Percentiles rank a stretch among this genome's conserved stretches.
Evolutionary conservation across 768 basidiomycete species (phyloP).

Genomic region (Mycena alexandri): DNA sequence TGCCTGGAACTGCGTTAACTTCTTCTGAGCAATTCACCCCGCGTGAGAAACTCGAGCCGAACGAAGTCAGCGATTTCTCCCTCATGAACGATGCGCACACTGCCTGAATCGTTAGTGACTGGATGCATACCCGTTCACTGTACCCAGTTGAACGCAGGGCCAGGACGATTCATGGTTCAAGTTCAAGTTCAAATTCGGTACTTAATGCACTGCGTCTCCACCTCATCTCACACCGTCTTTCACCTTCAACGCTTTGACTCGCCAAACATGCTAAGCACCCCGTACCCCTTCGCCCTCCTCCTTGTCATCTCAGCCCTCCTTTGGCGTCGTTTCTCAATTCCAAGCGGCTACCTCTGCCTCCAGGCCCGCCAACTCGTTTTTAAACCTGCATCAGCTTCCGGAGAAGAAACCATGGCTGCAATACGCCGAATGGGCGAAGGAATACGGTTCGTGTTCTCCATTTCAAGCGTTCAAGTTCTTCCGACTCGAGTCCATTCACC

Average conservation of each 20-base stretch:
- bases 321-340: conserved; percentile 8
- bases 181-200: no score
- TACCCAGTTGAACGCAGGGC: no score
- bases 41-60: no score
- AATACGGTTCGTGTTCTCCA: conserved; percentile 30
- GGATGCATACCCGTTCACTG: no score
- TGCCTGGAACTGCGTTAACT: no score
- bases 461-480: neutral
- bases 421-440: conserved; percentile 39
- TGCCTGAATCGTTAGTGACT: no score
- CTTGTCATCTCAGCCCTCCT: conserved; percentile 7
- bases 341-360: conserved; percentile 38
- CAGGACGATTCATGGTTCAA: no score
- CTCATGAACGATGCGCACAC: no score
- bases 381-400: conserved; percentile 45
- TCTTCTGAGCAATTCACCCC: no score
- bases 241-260: neutral
- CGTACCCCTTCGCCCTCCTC: neutral
- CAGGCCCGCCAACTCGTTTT: conserved; percentile 42
- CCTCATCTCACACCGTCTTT: neutral
- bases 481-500: neutral
- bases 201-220: no score
- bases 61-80: no score
- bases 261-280: conserved; percentile 1
- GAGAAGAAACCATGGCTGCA: conserved; percentile 37